These are phyloP conservation scores for Corylus heterophylla DNA, from an alignment of 306 rosid species.

Conservation along the genomic window DNA sequence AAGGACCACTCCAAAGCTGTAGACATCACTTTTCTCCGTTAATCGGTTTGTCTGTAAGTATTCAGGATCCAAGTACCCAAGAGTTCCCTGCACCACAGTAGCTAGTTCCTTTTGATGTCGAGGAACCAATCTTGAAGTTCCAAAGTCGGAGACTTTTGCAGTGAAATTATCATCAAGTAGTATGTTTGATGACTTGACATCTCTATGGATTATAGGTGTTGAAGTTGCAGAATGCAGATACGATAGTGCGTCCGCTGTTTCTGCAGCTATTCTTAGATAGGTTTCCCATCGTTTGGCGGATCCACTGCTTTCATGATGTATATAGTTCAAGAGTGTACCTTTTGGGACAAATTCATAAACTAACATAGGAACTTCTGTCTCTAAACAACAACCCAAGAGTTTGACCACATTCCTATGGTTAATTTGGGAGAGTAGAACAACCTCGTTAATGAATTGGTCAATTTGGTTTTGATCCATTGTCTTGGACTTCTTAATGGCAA, in stretches of 20 bases:
- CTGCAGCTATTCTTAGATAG: too few species aligned
- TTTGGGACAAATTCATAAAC: too few species aligned
- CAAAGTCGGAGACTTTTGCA: too few species aligned
- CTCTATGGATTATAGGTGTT: too few species aligned
- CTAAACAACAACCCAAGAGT: conserved; percentile 29
- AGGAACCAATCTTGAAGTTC: too few species aligned
- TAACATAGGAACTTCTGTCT: neutral
- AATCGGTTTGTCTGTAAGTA: conserved; percentile 15
- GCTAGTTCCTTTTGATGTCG: conserved; percentile 20
- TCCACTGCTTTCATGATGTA: too few species aligned
- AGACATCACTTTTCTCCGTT: conserved; percentile 32
- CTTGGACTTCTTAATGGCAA: conserved; percentile 16
- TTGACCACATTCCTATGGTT: conserved; percentile 18
- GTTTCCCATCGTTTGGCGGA: too few species aligned
- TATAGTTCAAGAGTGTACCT: too few species aligned
- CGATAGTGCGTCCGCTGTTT: too few species aligned
- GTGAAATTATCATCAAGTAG: too few species aligned
- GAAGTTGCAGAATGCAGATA: too few species aligned
- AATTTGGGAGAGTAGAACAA: conserved; percentile 10
- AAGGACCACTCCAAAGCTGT: conserved; percentile 43
- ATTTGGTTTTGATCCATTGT: conserved; percentile 4
- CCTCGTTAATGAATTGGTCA: conserved; percentile 24
- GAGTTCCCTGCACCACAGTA: conserved; percentile 37
- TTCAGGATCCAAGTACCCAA: conserved; percentile 35
- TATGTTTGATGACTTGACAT: too few species aligned